Conservation (phyloP, 371 early-diverging fungal species). For the Batkoa obscura region DNA sequence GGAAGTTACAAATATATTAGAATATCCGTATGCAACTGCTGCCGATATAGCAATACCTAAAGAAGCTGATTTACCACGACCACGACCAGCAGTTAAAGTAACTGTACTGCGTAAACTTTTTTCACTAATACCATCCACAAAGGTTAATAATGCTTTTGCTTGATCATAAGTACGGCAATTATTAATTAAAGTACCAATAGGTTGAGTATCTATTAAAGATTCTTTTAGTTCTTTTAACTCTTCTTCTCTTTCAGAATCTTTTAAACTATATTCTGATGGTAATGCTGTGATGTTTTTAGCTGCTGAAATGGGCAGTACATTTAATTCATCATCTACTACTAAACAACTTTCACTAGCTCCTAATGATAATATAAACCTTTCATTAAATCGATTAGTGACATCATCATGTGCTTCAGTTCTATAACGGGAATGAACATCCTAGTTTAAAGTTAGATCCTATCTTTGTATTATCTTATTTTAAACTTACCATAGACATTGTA, state of each 20-base stretch:
- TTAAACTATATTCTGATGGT: slow-evolving; percentile 16
- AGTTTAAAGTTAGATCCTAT: background rate
- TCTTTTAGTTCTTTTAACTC: slow-evolving; percentile 67
- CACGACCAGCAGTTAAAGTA: slow-evolving; percentile 92
- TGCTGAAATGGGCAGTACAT: slow-evolving; percentile 81
- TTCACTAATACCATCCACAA: slow-evolving; percentile 86
- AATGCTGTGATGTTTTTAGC: slow-evolving; percentile 82
- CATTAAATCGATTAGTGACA: slow-evolving; percentile 92
- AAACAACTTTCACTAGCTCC: slow-evolving; percentile 79
- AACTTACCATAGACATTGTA: slow-evolving; percentile 82
- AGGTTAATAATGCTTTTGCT: slow-evolving; percentile 82
- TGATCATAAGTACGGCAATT: slow-evolving; percentile 82
- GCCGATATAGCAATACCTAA: slow-evolving; percentile 93
- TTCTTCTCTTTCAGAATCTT: slow-evolving; percentile 32
- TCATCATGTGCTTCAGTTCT: slow-evolving; percentile 86
- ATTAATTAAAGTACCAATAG: slow-evolving; percentile 63
- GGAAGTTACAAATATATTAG: slow-evolving; percentile 94
- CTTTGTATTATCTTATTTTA: background rate
- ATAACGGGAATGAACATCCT: slow-evolving; percentile 87
- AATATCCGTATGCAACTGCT: slow-evolving; percentile 95
- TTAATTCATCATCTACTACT: slow-evolving; percentile 92
- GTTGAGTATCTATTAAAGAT: slow-evolving; percentile 70
- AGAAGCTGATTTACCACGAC: slow-evolving; percentile 98
- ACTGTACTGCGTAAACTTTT: slow-evolving; percentile 83
- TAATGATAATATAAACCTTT: slow-evolving; percentile 90